Conservation (phyloP, 2,329 filamentous ascomycete species). For the Cladosporium sp. region DNA sequence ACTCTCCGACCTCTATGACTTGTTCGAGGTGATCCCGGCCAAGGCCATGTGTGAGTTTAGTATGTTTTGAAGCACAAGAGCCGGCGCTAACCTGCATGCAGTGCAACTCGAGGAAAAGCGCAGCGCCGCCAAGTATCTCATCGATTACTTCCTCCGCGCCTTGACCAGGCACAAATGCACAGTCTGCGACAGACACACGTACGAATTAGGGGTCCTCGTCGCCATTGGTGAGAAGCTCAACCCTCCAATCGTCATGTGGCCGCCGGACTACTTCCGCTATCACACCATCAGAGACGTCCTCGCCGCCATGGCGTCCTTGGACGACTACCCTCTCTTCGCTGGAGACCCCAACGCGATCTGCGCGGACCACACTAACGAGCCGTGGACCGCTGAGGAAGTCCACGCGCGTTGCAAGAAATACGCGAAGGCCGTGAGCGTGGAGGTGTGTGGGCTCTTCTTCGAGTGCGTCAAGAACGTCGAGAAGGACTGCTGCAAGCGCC, state of each 20-base stretch:
- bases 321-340: background rate
- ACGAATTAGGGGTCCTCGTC: background rate
- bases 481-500: background rate
- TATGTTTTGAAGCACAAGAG: background rate
- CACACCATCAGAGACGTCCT: background rate
- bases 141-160: background rate
- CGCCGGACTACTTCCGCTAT: background rate
- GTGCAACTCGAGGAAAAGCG: background rate
- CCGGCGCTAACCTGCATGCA: background rate
- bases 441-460: background rate
- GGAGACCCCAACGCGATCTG: background rate
- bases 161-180: background rate
- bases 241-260: background rate
- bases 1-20: background rate
- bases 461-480: background rate
- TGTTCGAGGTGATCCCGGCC: background rate
- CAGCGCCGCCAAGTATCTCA: background rate
- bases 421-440: background rate
- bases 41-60: background rate
- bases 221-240: background rate
- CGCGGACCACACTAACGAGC: background rate
- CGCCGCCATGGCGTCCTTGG: background rate
- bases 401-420: background rate
- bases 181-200: background rate
- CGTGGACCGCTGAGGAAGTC: background rate